These are phyloP conservation scores for Geranomyces michiganensis DNA, from an alignment of 192 early-diverging fungal species.

Conservation along the genomic window DNA sequence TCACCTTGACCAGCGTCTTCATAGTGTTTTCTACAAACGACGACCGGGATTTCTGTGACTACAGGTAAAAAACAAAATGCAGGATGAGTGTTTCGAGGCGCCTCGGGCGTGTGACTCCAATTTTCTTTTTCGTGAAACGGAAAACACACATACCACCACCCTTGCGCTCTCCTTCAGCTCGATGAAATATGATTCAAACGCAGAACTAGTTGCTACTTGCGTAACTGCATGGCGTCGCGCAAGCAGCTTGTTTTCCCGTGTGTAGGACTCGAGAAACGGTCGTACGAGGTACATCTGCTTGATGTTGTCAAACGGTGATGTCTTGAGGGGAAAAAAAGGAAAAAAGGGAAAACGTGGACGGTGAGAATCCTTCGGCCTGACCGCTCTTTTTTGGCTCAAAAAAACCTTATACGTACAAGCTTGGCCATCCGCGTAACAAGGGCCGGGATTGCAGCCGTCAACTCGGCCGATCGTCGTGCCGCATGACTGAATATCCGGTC, in stretches of 20 bases:
- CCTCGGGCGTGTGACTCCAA: too few species aligned
- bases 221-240: background rate
- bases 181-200: constrained; percentile 7
- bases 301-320: constrained; percentile 14
- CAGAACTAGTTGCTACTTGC: background rate
- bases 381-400: too few species aligned
- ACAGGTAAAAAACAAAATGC: too few species aligned
- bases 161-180: constrained; percentile 7
- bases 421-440: background rate
- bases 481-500: constrained; percentile 14
- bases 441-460: background rate
- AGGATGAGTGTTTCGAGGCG: too few species aligned
- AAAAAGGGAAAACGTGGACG: too few species aligned
- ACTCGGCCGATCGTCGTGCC: background rate
- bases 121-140: background rate
- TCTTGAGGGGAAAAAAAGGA: too few species aligned
- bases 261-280: constrained; percentile 2
- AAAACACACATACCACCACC: constrained; percentile 11
- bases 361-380: too few species aligned
- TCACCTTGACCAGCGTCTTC: constrained; percentile 11
- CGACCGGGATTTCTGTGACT: background rate
- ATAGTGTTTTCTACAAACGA: background rate
- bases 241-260: background rate
- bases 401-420: background rate
- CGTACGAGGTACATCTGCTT: constrained; percentile 17